phyloP scores from a whole-genome alignment of 345 rosid genomes.

The Toxicodendron radicans region DNA sequence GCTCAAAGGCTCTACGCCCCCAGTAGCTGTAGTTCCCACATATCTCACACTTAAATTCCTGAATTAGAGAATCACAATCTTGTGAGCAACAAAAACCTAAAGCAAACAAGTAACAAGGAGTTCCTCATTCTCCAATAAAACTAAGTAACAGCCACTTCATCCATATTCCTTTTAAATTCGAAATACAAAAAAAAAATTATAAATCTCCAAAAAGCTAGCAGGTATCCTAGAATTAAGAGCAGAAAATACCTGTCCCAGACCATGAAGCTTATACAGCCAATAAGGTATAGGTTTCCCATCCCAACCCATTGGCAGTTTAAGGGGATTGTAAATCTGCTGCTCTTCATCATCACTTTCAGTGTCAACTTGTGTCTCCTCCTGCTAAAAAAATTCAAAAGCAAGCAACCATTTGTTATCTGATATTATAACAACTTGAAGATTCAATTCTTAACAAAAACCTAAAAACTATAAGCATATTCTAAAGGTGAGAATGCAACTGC shows the following conservation, averaged over 20 bases:
- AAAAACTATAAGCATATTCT: background rate
- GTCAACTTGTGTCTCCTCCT: constrained; percentile 92
- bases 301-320: constrained; percentile 98
- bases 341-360: constrained; percentile 99
- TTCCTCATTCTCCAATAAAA: background rate
- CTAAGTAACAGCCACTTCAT: background rate
- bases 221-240: background rate
- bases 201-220: background rate
- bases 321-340: constrained; percentile 88
- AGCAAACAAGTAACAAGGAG: background rate
- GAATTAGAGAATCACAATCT: background rate
- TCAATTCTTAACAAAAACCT: background rate
- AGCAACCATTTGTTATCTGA: constrained; percentile 10
- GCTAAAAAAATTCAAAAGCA: constrained; percentile 25
- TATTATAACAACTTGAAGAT: constrained; percentile 7
- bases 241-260: constrained; percentile 85
- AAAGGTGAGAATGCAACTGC: background rate
- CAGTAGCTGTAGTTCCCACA: constrained; percentile 94
- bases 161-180: background rate
- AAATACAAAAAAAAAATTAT: background rate
- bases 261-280: constrained; percentile 99
- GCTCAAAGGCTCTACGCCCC: constrained; percentile 98
- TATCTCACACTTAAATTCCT: constrained; percentile 98
- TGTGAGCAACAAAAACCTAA: background rate
- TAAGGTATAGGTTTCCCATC: constrained; percentile 99